Percentiles rank a stretch among this genome's conserved stretches.
phyloP scores from a whole-genome alignment of 75 land plant species.

The Chamaecyparis obtusa region DNA sequence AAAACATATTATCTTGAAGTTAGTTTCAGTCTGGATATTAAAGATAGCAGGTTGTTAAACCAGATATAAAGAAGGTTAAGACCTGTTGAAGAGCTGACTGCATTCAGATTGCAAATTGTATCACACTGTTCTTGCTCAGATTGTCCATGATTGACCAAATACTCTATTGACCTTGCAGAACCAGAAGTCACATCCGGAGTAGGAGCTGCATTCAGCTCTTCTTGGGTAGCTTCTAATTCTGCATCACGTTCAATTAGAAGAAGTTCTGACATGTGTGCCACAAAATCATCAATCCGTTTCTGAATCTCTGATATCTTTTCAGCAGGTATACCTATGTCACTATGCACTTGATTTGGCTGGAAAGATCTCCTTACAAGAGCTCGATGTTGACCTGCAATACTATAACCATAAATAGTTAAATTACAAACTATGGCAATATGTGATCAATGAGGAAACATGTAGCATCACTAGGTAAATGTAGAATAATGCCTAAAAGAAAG shows the following conservation, averaged over 20 bases:
- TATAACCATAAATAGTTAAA: constrained; percentile 9
- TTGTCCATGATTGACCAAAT: constrained; percentile 57
- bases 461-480: not conserved
- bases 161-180: constrained; percentile 41
- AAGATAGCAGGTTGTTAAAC: not conserved
- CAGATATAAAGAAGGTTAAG: not conserved
- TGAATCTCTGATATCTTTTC: constrained; percentile 57
- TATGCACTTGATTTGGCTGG: constrained; percentile 40
- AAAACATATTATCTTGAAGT: not conserved
- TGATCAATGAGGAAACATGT: not conserved
- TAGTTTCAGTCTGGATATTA: not conserved
- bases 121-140: constrained; percentile 77
- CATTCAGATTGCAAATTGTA: constrained; percentile 75
- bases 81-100: constrained; percentile 83
- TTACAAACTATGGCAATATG: not conserved
- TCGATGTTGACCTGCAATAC: constrained; percentile 56
- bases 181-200: constrained; percentile 29
- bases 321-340: constrained; percentile 53
- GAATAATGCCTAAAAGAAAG: not conserved
- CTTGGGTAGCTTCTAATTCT: constrained; percentile 80
- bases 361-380: constrained; percentile 44
- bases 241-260: constrained; percentile 78
- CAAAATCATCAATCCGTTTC: constrained; percentile 62
- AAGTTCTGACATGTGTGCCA: constrained; percentile 53
- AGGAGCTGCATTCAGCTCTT: constrained; percentile 66